Base-by-base conservation (phyloP, 768 basidiomycete species). In the Rhodotorula graminis region DNA sequence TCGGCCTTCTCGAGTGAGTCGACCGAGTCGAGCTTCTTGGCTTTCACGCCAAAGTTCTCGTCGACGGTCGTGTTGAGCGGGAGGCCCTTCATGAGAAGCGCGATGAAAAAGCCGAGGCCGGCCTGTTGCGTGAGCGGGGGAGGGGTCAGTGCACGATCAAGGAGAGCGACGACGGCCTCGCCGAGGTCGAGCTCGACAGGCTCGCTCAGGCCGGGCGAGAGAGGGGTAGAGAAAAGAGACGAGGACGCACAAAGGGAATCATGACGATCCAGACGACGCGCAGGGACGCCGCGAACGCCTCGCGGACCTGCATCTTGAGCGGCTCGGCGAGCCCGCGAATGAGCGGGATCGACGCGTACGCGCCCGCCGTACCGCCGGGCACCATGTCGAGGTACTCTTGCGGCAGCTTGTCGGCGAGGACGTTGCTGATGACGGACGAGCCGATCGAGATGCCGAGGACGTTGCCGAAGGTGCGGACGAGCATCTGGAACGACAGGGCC, bases 191-290 rank as follows among this genome's bases (percentile, higher is more conserved):
- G 37, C 5, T 37, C 37, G 37, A 37, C 37, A 37, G 9, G 37
- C 5, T 37, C 37, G 37, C 37, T n/a, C n/a, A n/a, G n/a, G n/a
- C n/a, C n/a, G n/a, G n/a, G n/a, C n/a, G n/a, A n/a, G n/a, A n/a
- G n/a, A n/a, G n/a, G n/a, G n/a, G n/a, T n/a, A n/a, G 3, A 15
- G n/a, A n/a, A 12, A 12, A 25, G 23, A 25, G 50, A 3, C 25
- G 16, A 21, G 16, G 15, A 33, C 64, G 42, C 42, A 65, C 64
- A 49, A 83, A 58, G 18, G 78, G 82, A 8, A 80, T 63, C 49
- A 81, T 67, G 18, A 77, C 78, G 37, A 73, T 60, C 83, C 83
- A 84, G 21, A 84, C 72, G 16, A 77, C 65, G 9, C 69, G 50
- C 40, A 83, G 57, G 42, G 79, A 76, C 11, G 78, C 73, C 2